phyloP scores from a whole-genome alignment of 768 basidiomycete genomes.

The Collybia mongolica region DNA sequence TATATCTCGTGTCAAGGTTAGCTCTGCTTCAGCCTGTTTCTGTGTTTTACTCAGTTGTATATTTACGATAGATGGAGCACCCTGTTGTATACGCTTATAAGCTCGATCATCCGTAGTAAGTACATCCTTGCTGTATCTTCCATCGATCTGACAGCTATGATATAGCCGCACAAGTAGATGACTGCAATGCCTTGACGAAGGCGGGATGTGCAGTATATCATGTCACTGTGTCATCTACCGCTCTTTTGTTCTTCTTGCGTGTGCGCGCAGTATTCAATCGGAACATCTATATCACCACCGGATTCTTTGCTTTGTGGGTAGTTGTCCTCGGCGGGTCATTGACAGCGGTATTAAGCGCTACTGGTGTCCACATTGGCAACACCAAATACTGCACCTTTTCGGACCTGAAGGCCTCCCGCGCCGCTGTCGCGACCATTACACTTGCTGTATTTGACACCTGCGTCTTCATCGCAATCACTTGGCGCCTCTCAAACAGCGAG shows the following conservation, averaged over 20 bases:
- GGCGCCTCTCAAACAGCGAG: not conserved
- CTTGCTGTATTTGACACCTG: not conserved
- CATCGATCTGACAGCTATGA: not conserved
- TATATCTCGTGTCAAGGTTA: conserved; percentile 6
- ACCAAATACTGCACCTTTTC: not conserved
- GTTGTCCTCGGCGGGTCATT: not conserved
- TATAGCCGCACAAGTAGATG: not conserved
- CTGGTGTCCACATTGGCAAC: not conserved
- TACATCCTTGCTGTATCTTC: not conserved
- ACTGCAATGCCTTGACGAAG: not conserved
- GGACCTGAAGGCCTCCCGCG: not conserved
- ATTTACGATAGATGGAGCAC: not conserved
- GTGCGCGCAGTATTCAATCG: conserved; percentile 1
- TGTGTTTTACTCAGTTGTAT: not conserved
- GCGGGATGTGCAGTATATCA: not conserved
- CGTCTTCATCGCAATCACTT: not conserved
- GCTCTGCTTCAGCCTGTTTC: too few relatives aligned
- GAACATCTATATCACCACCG: not conserved
- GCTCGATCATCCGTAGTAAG: not conserved
- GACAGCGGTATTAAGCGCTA: not conserved
- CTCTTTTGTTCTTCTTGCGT: conserved; percentile 1
- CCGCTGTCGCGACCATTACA: not conserved
- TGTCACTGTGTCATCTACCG: not conserved
- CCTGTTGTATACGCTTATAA: not conserved
- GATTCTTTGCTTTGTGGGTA: not conserved